Evolutionary conservation across 768 basidiomycete species (phyloP), one percentile per base, ranked within the genome.

Genomic region (Xerocomus brunneocitrinus): DNA sequence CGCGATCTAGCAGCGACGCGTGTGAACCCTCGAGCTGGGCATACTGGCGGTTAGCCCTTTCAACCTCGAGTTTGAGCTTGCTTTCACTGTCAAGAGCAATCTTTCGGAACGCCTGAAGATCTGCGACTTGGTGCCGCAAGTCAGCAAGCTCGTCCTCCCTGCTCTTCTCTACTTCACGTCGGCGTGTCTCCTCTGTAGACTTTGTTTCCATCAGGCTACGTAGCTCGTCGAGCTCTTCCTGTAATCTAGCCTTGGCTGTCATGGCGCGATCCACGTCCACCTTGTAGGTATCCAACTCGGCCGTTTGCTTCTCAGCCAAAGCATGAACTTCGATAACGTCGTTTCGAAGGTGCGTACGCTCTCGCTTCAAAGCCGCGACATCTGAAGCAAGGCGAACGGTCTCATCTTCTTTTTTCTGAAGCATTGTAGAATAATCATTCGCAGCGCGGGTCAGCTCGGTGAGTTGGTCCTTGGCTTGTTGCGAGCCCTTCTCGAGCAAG

Each of bases 151-250:
- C 95, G 42, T 82, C 76, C 58, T 98, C 94, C 62, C 86, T 91
- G 70, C 88, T 87, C 69, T 85, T 86, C 67, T 93, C 91, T 0
- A 84, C 91, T 64, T 97, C 90, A 32, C 78, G 80, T 16, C 90
- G 81, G 30, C 86, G 85, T 8, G 82, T 87, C 62, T 93, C 94
- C 67, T 98, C 94, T 25, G 84, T 85, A 0, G 85, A 80, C 68
- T 93, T 97, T 1, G 89, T 88, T 43, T 86, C 84, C 73, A 97
- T 81, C 13, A 89, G 73, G n/a, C 80, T 74, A 7, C 94, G 85
- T 8, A 98, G 76, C 56, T 91, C 87, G 61, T 95, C 94, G 10
- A 97, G 74, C 68, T 97, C 95, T 38, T 77, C 79, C 62, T 91
- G 84, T 3, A 95, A 74, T 62, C 85, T 88, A 27, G 73, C 72